Evolutionary conservation across 257 asterid species (phyloP), one percentile per base, ranked within the genome.

Genomic region (Scutellaria galericulata): DNA sequence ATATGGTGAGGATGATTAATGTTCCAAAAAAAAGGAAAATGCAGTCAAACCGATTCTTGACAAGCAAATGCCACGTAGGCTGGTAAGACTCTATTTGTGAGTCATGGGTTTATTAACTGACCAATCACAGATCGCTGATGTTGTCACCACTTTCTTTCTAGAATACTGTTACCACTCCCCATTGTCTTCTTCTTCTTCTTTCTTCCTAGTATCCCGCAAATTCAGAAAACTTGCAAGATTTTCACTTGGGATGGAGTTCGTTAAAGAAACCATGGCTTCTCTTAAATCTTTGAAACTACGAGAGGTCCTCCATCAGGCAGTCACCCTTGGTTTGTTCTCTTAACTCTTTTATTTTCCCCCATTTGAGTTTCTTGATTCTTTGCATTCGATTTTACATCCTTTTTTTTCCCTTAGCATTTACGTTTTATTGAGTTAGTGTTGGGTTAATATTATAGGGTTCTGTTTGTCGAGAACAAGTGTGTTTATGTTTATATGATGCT

Each of bases 251-350:
- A 87, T 85, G 91, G 88, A 77, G 64, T 83, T 85, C 92, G 65
- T 87, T 45, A 77, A 60, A 59, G 79, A 75, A 18, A 57, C 78
- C 27, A 13, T 78, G 44, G 81, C 70, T 66, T 82, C 88, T n/a
- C 74, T 84, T 0, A 87, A 86, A 83, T 83, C 87, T 53, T 8
- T 89, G 62, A 67, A 81, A 65, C 45, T 87, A 15, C 84, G 96
- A 57, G 82, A 81, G 71, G 77, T 84, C 72, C 87, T 86, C 55
- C 79, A 83, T 50, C 93, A 87, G 47, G 69, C 73, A 27, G 53
- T 89, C 58, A 83, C 14, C 72, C 85, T 89, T 15, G 96, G 96
- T 87, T 73, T 51, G 50, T 45, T 75, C 78, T 60, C 53, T 66
- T 14, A 7, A 14, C 50, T 57, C 67, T 61, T 13, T 15, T 41